Percentiles rank a stretch among this genome's conserved stretches.
Conservation (phyloP, 345 rosid species). For the Gossypium thurberi region DNA sequence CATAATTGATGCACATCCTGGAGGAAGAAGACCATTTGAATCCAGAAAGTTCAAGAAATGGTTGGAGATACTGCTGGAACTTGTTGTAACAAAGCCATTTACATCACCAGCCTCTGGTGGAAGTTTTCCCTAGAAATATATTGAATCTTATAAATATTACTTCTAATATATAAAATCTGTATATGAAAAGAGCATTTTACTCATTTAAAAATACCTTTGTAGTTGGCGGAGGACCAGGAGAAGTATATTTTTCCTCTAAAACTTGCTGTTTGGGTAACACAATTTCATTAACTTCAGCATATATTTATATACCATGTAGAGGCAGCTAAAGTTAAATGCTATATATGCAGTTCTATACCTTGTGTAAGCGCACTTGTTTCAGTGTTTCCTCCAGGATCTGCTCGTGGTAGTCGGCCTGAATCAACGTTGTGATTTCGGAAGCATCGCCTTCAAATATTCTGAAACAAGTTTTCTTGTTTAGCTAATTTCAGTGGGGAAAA, state of each 20-base stretch:
- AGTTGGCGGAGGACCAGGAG: too few relatives aligned
- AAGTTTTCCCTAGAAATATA: constrained; percentile 13
- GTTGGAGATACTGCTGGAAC: constrained; percentile 16
- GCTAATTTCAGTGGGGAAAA: too few relatives aligned
- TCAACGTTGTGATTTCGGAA: constrained; percentile 21
- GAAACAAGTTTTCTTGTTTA: background rate
- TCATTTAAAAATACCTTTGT: too few relatives aligned
- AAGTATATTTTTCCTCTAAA: constrained; percentile 12
- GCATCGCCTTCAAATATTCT: constrained; percentile 33
- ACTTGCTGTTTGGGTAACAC: constrained; percentile 15
- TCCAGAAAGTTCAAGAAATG: constrained; percentile 26
- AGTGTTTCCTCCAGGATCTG: constrained; percentile 31
- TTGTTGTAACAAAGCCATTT: background rate
- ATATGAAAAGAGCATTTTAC: too few relatives aligned
- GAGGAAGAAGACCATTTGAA: constrained; percentile 30
- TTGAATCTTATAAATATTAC: background rate
- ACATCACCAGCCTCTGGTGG: background rate
- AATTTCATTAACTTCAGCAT: background rate
- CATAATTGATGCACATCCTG: constrained; percentile 17
- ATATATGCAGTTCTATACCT: constrained; percentile 15
- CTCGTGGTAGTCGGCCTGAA: constrained; percentile 29
- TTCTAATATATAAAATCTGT: too few relatives aligned
- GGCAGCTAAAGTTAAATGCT: background rate
- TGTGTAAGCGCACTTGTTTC: constrained; percentile 22
- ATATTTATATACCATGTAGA: background rate